Evolutionary conservation across 495 filamentous ascomycete genomes (phyloP).

Genomic region (Apodospora peruviana): DNA sequence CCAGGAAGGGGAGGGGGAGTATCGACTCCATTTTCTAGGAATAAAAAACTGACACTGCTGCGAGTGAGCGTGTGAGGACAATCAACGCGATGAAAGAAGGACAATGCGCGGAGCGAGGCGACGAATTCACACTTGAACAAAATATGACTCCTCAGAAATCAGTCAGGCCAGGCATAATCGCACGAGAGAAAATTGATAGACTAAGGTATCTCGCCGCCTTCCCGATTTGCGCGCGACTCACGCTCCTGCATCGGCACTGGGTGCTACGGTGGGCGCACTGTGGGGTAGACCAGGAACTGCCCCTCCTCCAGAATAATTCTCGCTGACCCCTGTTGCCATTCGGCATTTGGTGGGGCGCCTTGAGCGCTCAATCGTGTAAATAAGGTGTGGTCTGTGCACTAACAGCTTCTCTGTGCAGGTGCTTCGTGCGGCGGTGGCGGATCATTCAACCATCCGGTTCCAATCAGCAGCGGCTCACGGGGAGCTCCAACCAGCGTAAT

Average conservation of each 20-base stretch:
- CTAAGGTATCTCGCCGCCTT: not conserved
- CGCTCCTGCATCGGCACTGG: constrained; percentile 13
- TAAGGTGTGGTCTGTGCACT: constrained; percentile 28
- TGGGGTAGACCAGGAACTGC: constrained; percentile 5
- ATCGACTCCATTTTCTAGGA: constrained; percentile 47
- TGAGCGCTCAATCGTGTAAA: constrained; percentile 3
- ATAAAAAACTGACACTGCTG: too few relatives aligned
- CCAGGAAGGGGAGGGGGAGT: constrained; percentile 52
- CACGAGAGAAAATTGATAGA: constrained; percentile 7
- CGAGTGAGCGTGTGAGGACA: too few relatives aligned
- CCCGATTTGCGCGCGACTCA: constrained; percentile 5
- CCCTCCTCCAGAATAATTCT: constrained; percentile 1
- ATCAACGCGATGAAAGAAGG: too few relatives aligned
- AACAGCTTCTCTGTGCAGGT: not conserved
- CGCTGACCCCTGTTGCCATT: too few relatives aligned
- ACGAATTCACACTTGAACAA: too few relatives aligned
- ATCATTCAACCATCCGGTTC: too few relatives aligned
- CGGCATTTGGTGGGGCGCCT: not conserved
- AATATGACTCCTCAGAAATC: too few relatives aligned
- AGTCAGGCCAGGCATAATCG: not conserved
- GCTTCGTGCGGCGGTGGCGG: too few relatives aligned
- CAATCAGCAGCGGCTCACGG: too few relatives aligned
- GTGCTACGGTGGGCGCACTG: not conserved
- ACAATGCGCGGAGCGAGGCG: not conserved
- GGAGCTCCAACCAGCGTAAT: too few relatives aligned